Conservation (phyloP, 75 land plant species). For the Picea glauca region DNA sequence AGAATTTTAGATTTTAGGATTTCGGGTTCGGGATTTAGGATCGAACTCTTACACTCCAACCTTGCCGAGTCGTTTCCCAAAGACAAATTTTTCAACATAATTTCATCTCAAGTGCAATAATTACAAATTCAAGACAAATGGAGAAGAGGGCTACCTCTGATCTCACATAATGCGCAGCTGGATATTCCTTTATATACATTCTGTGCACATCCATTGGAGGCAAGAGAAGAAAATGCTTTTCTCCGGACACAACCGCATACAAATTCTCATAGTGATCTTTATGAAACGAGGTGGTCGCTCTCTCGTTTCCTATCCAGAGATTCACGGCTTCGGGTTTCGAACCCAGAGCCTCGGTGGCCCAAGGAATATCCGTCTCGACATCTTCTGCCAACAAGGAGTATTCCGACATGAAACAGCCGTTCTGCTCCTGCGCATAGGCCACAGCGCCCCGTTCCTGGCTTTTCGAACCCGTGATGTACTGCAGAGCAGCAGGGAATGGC, state of each 20-base stretch:
- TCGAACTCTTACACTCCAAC: too few relatives aligned
- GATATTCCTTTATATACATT: slow-evolving; percentile 62
- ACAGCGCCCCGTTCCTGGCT: slow-evolving; percentile 19
- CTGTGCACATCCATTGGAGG: slow-evolving; percentile 92
- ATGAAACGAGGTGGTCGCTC: slow-evolving; percentile 76
- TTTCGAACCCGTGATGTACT: slow-evolving; percentile 22
- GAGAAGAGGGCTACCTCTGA: not conserved
- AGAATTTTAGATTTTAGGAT: too few relatives aligned
- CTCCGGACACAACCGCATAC: slow-evolving; percentile 77
- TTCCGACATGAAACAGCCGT: slow-evolving; percentile 71
- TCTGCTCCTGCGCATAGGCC: slow-evolving; percentile 86
- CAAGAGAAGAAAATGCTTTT: slow-evolving; percentile 77
- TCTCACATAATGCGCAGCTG: slow-evolving; percentile 50
- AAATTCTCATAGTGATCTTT: slow-evolving; percentile 96
- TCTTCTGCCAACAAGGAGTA: slow-evolving; percentile 51
- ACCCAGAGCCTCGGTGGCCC: slow-evolving; percentile 83
- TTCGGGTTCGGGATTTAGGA: too few relatives aligned
- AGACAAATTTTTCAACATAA: too few relatives aligned
- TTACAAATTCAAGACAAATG: not conserved
- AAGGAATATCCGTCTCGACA: slow-evolving; percentile 57
- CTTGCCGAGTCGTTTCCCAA: too few relatives aligned
- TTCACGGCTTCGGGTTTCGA: slow-evolving; percentile 84
- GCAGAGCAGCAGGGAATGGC: slow-evolving; percentile 57
- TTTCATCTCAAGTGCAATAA: too few relatives aligned
- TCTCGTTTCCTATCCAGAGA: slow-evolving; percentile 76